Evolutionary conservation across 768 basidiomycete genomes (phyloP), one percentile per base, ranked within the genome.

Genomic region (Boletus tomentosulus): DNA sequence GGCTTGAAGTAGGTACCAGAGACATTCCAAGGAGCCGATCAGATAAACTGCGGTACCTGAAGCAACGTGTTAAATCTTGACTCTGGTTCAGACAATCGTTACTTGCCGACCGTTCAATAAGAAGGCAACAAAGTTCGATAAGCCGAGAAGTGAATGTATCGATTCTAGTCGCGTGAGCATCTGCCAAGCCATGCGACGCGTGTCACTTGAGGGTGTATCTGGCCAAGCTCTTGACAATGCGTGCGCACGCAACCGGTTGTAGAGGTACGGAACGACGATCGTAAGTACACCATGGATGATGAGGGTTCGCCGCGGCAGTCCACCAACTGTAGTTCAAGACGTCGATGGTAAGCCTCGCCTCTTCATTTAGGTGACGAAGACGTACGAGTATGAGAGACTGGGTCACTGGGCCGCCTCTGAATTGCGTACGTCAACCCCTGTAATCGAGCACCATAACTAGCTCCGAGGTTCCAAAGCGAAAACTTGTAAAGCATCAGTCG

Each of bases 161-260:
- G 87, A 83, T 74, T 96, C 92, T 1, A 86, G 57, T 39, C 78
- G 77, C 15, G 79, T 79, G 12, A 96, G 73, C 0, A 77, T 47
- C 50, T 80, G 81, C 93, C 92, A 96, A 43, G 81, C 77, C 66
- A 79, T 84, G 33, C 87, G 81, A 38, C 89, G 78, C 57, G 74
- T 74, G 70, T 94, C 89, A 42, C 82, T 85, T 28, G 86, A 83
- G 3, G 94, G 94, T 3, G 88, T 82, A 66, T 97, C 94, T 1
- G 93, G 92, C 94, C 94, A 97, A 41, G 93, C 85, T 57, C 76
- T 76, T 2, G 91, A 91, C 22, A 97, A 75, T 1, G 92, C 92
- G 66, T 89, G 77, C 3, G 78, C 65, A 35, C 90, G 82, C 46
- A 95, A 62, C 46, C 89, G 87, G 38, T 77, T 78, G 65, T 92